phyloP scores from a whole-genome alignment of 208 protist species.

The Leishmania turanica region DNA sequence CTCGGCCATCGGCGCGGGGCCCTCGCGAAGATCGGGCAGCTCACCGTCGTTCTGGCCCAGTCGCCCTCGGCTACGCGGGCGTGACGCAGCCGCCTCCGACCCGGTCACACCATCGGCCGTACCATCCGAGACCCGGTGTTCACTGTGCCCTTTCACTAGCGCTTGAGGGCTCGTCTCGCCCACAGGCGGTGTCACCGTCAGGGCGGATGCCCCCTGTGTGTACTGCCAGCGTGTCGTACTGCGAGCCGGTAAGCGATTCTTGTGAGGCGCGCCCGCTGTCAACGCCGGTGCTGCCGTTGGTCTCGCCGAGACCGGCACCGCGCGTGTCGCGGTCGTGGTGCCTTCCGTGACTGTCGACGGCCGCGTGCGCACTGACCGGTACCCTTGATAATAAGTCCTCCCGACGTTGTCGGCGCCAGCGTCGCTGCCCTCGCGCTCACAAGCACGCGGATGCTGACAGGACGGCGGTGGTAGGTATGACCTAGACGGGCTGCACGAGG shows the following conservation, averaged over 20 bases:
- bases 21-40: not conserved
- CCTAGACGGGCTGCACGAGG: not conserved
- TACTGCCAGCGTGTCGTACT: not conserved
- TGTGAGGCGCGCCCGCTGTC: not conserved
- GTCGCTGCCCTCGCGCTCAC: not conserved
- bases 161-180: not conserved
- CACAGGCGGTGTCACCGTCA: not conserved
- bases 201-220: not conserved
- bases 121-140: not conserved
- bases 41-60: not conserved
- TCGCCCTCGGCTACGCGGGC: not conserved
- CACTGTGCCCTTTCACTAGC: not conserved
- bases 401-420: not conserved
- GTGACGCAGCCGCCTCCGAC: not conserved
- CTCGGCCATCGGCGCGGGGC: not conserved
- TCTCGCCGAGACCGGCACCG: not conserved
- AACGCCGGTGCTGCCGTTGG: not conserved
- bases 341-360: not conserved
- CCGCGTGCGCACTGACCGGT: not conserved
- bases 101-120: not conserved
- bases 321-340: not conserved
- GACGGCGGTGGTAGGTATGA: not conserved
- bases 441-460: not conserved
- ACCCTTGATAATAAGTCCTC: not conserved
- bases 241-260: not conserved